phyloP scores from a whole-genome alignment of 139 green algal species.

The Chlamydomonas eustigma region DNA sequence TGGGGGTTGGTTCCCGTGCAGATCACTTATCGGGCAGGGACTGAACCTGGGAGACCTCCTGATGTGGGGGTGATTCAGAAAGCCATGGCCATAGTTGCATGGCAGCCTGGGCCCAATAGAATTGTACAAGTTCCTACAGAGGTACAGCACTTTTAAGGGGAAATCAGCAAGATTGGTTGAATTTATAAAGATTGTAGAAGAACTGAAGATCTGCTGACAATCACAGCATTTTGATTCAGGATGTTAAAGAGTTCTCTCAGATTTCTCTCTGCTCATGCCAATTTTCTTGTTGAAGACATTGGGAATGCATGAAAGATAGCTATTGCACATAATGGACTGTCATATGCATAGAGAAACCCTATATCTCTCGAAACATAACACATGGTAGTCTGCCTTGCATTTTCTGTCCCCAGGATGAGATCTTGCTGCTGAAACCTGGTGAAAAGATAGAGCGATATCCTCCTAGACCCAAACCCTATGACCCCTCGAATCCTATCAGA shows the following conservation, averaged over 20 bases:
- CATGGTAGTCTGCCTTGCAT: neutral
- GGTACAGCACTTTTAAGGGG: slow-evolving; percentile 28
- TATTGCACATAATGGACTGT: neutral
- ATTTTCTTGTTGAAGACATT: neutral
- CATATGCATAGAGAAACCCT: too few species aligned
- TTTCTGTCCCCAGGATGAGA: slow-evolving; percentile 53
- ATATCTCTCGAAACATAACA: neutral
- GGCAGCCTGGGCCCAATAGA: slow-evolving; percentile 87
- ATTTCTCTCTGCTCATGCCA: too few species aligned
- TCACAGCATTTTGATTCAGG: too few species aligned
- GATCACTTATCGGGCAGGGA: slow-evolving; percentile 64
- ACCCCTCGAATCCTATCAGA: neutral
- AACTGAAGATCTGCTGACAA: too few species aligned
- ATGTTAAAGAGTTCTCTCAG: too few species aligned
- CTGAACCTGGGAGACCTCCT: slow-evolving; percentile 62
- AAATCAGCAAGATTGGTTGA: neutral
- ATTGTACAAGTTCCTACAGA: slow-evolving; percentile 72
- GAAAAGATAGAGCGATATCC: slow-evolving; percentile 11
- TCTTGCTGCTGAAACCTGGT: slow-evolving; percentile 42
- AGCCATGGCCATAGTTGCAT: slow-evolving; percentile 93
- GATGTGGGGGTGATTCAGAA: slow-evolving; percentile 82
- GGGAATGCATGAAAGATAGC: neutral
- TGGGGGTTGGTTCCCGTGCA: slow-evolving; percentile 62
- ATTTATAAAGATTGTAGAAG: too few species aligned
- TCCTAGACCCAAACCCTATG: slow-evolving; percentile 7